Percentiles rank a stretch among this genome's conserved stretches.
Conservation (phyloP, 305 asterid species). For the Salvia sclarea region DNA sequence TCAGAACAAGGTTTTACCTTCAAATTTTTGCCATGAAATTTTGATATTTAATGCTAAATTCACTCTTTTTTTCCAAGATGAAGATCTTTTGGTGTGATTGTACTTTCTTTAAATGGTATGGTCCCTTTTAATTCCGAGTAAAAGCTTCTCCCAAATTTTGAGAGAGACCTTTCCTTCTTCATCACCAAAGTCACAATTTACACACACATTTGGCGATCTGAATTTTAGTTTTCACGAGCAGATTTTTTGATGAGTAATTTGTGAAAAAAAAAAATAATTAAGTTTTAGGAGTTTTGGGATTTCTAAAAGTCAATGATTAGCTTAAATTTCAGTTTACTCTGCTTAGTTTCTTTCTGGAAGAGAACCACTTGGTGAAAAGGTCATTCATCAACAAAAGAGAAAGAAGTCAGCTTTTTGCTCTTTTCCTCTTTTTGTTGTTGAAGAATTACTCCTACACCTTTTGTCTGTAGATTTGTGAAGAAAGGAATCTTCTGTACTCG, state of each 20-base stretch:
- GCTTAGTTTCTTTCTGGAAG: slow-evolving; percentile 33
- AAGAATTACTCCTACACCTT: background rate
- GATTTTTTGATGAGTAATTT: background rate
- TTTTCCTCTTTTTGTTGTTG: background rate
- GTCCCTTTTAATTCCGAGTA: background rate
- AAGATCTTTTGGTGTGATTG: background rate
- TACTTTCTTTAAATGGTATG: slow-evolving; percentile 7
- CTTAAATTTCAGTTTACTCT: background rate
- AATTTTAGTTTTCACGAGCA: background rate
- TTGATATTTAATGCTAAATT: slow-evolving; percentile 11
- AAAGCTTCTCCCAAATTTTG: background rate
- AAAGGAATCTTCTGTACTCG: background rate
- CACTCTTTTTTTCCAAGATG: background rate
- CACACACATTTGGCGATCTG: background rate
- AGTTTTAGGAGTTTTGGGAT: slow-evolving; percentile 8
- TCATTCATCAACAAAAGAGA: background rate
- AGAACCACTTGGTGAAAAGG: background rate
- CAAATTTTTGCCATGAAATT: background rate
- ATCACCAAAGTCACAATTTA: background rate
- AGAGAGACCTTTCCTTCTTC: background rate
- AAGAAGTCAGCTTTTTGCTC: background rate
- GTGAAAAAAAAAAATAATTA: background rate
- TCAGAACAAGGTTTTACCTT: background rate
- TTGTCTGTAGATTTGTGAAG: background rate
- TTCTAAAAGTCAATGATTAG: slow-evolving; percentile 23